Base-by-base conservation (phyloP, 495 filamentous ascomycete species). In the Lophiostoma macrostomum region DNA sequence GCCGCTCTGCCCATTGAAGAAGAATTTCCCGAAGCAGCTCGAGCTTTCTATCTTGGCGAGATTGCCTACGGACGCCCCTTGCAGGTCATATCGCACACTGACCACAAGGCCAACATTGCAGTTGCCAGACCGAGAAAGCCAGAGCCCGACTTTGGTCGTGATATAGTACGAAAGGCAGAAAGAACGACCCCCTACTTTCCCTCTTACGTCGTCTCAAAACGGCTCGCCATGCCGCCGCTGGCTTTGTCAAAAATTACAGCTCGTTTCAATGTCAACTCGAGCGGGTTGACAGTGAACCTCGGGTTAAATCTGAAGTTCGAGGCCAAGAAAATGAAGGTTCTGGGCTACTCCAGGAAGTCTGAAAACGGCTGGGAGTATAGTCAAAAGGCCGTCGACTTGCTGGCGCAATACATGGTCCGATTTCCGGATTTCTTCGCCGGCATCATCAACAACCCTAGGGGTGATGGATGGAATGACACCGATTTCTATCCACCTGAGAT, bases 221-320 rank as follows among this genome's bases (percentile, higher is more conserved):
- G 83, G 67, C 75, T 99, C 16, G 76, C 76, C 2, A 75, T 99
- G 40, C 91, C 95, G 59, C 81, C 90, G 3, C 75, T 99, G 32
- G 85, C 91, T 0, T 74, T 99, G 19, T 93, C 89, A 67, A 99
- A 95, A 74, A 88, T 99, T 53, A 97, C 93, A 0, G 93, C 91
- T 0, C 87, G 90, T 0, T 97, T 95, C 70, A 84, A 80, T 30
- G 89, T 97, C 44, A 78, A 81, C 35, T 83, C 91, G 3, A 79
- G 86, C 19, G 88, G 87, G 2, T 78, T 82, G 40, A 80, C 85
- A 37, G 78, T 94, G 32, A 97, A 99, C 61, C 73, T 99, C 12
- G 94, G 94, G 7, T 75, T 99, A 32, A 99, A 97, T 64, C 74
- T 99, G 52, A 99, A 99, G 66, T 97, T 97, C 50, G 91, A 99